A percentile compares a stretch with the other conserved stretches of the same genome.
Evolutionary conservation across 352 stramenopile species (phyloP).

Genomic region (Phytophthora lateralis): DNA sequence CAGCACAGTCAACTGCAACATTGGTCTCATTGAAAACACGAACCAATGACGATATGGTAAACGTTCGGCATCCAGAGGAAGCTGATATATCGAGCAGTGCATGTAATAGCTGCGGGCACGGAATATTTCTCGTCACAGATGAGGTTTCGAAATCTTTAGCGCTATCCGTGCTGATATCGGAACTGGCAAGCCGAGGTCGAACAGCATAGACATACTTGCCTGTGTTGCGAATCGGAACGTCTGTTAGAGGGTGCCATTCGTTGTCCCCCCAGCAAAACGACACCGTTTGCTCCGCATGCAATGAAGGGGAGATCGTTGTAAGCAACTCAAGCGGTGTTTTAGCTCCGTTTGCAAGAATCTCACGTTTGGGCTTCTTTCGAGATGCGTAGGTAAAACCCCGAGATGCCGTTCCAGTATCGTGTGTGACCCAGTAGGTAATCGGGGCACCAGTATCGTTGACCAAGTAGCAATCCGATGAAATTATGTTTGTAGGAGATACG

Average conservation of each 20-base stretch:
- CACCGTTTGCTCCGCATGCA: slow-evolving; percentile 75
- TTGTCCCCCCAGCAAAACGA: slow-evolving; percentile 77
- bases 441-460: slow-evolving; percentile 67
- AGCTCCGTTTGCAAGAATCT: slow-evolving; percentile 51
- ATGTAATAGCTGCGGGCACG: slow-evolving; percentile 41
- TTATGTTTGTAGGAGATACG: slow-evolving; percentile 62
- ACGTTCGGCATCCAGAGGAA: slow-evolving; percentile 69
- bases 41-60: slow-evolving; percentile 82
- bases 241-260: slow-evolving; percentile 74
- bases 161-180: slow-evolving; percentile 6
- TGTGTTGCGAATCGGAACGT: slow-evolving; percentile 77
- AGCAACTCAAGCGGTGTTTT: slow-evolving; percentile 79
- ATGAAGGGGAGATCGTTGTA: slow-evolving; percentile 65
- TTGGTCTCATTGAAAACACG: slow-evolving; percentile 80
- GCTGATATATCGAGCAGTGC: slow-evolving; percentile 79
- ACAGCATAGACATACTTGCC: slow-evolving; percentile 84
- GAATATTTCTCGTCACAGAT: background rate
- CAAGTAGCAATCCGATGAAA: slow-evolving; percentile 84
- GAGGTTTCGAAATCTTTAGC: slow-evolving; percentile 3
- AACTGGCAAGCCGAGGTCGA: slow-evolving; percentile 27
- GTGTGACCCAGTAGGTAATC: slow-evolving; percentile 73
- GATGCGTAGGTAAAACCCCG: slow-evolving; percentile 67
- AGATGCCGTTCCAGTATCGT: slow-evolving; percentile 47
- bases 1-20: slow-evolving; percentile 58
- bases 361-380: slow-evolving; percentile 44